These are phyloP conservation scores for Colletotrichum coccodes DNA, from an alignment of 2,329 filamentous ascomycete species.

Conservation along the genomic window DNA sequence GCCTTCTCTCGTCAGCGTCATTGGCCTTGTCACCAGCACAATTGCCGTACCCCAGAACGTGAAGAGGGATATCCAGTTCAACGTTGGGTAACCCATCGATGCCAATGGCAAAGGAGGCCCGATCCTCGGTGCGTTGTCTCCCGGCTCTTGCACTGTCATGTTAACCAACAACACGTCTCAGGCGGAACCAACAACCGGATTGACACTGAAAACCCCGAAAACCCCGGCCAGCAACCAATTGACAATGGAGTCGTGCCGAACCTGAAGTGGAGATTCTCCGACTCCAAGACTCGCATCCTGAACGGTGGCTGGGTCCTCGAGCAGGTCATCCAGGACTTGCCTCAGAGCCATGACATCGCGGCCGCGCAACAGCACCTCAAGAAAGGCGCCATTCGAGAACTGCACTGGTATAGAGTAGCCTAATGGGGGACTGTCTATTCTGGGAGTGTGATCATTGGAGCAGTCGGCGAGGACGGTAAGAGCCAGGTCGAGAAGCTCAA, in stretches of 20 bases:
- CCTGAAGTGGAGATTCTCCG: slow-evolving; percentile 76
- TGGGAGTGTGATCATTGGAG: slow-evolving; percentile 67
- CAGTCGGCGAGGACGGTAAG: slow-evolving; percentile 70
- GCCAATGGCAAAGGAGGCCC: slow-evolving; percentile 67
- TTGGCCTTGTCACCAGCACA: neutral
- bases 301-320: slow-evolving; percentile 74
- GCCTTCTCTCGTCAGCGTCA: neutral
- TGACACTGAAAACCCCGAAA: slow-evolving; percentile 72
- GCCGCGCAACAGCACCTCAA: slow-evolving; percentile 75
- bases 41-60: neutral
- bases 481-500: slow-evolving; percentile 65
- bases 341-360: slow-evolving; percentile 72
- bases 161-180: slow-evolving; percentile 40
- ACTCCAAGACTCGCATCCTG: slow-evolving; percentile 71
- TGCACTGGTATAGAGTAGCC: slow-evolving; percentile 76
- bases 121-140: slow-evolving; percentile 59
- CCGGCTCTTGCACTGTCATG: no score
- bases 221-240: slow-evolving; percentile 69
- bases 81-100: slow-evolving; percentile 65
- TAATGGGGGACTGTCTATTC: slow-evolving; percentile 74
- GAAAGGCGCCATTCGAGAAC: slow-evolving; percentile 72
- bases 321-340: slow-evolving; percentile 74
- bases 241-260: slow-evolving; percentile 73
- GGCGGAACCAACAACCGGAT: slow-evolving; percentile 72
- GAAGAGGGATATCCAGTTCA: slow-evolving; percentile 46